Conservation (phyloP, 768 basidiomycete genomes). For the Boletus subparvulus region DNA sequence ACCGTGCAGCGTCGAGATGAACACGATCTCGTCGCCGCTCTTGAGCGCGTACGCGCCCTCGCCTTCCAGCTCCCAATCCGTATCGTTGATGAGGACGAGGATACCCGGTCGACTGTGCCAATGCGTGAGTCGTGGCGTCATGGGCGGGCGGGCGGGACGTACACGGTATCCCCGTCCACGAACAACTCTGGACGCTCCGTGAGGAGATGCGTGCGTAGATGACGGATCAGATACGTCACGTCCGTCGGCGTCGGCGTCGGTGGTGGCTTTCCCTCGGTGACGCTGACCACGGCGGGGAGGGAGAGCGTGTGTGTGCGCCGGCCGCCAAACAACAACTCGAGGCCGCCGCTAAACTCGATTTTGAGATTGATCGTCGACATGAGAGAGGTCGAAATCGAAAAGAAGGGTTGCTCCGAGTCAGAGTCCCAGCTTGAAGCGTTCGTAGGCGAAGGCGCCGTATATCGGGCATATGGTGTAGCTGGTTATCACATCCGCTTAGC, state of each 20-base stretch:
- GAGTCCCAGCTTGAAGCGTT: no score
- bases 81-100: slow-evolving; percentile 93
- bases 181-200: slow-evolving; percentile 89
- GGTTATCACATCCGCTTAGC: slow-evolving; percentile 43
- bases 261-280: no score
- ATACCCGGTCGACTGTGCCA: slow-evolving; percentile 85
- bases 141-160: slow-evolving; percentile 23
- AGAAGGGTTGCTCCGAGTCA: no score
- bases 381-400: no score
- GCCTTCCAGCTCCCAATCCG: slow-evolving; percentile 97
- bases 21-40: slow-evolving; percentile 85
- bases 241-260: slow-evolving; percentile 42
- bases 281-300: slow-evolving; percentile 52
- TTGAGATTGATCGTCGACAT: slow-evolving; percentile 43
- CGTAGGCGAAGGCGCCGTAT: no score
- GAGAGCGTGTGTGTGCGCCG: slow-evolving; percentile 55
- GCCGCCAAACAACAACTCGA: slow-evolving; percentile 82
- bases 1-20: slow-evolving; percentile 95
- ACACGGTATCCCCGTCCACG: slow-evolving; percentile 86
- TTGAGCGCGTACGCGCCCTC: slow-evolving; percentile 83
- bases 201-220: slow-evolving; percentile 74
- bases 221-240: slow-evolving; percentile 73
- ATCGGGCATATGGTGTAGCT: slow-evolving; percentile 40
- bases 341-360: slow-evolving; percentile 80
- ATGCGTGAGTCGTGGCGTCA: not conserved